Evolutionary conservation across 2,329 filamentous ascomycete species (phyloP), one percentile per base, ranked within the genome.

Genomic region (Geoglossum cookeanum): DNA sequence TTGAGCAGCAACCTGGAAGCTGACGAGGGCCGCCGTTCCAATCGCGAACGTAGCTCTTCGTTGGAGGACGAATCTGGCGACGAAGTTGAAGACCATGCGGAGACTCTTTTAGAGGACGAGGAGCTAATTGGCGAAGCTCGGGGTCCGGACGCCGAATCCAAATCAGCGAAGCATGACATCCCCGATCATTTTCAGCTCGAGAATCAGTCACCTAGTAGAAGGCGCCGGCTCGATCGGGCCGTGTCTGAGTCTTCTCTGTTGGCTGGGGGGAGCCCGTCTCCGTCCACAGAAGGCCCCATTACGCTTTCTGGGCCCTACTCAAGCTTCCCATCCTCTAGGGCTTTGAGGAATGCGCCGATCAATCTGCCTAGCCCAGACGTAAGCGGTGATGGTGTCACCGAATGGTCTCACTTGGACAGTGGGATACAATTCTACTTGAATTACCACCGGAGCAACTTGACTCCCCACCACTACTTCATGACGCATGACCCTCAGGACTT

Each of bases 381-480:
- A 27, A 17, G 49, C 22, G 4, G 17, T 32, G 15, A 33, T 9
- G 55, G 61, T 6, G 42, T 57, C 3, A 56, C 59, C 27, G 58
- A 56, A 6, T 62, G 58, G 59, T 52, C 60, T 37, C 74, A 80
- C 62, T 71, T 88, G 7, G 75, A 83, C 1, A 73, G 77, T 8
- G 87, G 95, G 63, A 68, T 94, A 51, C 83, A 84, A 59, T 85
- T 81, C 65, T 90, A 92, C 66, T 74, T 97, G 17, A 75, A 79
- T 42, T 95, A 89, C 68, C 90, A 86, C 64, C 77, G 77, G 62
- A 80, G 88, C 54, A 81, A 89, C 63, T 78, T 97, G 59, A 87
- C 81, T 0, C 76, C 85, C 65, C 83, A 87, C 62, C 89, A 95
- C 68, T 97, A 95, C 67, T 84, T 85, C 56, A 73, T 94, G 62